Conservation (phyloP, 1,139 yeast genomes). For the Casaregolazyma suthepensis region DNA sequence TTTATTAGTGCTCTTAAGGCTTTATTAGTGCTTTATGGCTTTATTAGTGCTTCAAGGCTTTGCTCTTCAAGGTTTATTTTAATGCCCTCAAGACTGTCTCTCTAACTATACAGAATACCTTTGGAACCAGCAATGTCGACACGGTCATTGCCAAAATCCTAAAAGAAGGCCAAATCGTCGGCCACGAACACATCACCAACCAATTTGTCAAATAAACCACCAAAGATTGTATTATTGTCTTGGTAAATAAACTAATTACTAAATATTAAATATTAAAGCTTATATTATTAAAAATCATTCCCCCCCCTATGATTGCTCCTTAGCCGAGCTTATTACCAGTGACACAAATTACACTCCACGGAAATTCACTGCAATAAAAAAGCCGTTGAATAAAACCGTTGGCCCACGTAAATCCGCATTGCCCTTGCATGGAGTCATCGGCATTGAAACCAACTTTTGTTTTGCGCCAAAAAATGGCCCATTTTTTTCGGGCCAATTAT, state of each 20-base stretch:
- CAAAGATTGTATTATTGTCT: neutral
- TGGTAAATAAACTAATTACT: neutral
- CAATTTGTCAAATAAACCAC: neutral
- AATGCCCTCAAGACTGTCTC: neutral
- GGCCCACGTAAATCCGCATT: neutral
- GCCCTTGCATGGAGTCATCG: neutral
- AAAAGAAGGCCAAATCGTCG: constrained; percentile 48
- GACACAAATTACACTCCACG: neutral
- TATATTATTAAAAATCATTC: neutral
- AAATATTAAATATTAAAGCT: neutral
- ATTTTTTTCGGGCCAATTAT: neutral
- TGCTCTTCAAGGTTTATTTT: too few species aligned
- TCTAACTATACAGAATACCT: constrained; percentile 40
- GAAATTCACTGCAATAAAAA: neutral
- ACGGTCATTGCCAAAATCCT: constrained; percentile 49
- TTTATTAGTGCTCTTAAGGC: too few species aligned
- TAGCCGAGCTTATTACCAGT: neutral
- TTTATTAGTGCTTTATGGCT: too few species aligned
- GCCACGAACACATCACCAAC: constrained; percentile 11
- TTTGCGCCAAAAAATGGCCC: neutral
- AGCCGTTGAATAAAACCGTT: neutral
- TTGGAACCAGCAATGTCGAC: constrained; percentile 43
- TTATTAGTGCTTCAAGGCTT: too few species aligned
- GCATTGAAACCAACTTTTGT: neutral
- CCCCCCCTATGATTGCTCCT: neutral